These are phyloP conservation scores for Clonostachys chloroleuca DNA, from an alignment of 2,329 filamentous ascomycete species.

Conservation along the genomic window DNA sequence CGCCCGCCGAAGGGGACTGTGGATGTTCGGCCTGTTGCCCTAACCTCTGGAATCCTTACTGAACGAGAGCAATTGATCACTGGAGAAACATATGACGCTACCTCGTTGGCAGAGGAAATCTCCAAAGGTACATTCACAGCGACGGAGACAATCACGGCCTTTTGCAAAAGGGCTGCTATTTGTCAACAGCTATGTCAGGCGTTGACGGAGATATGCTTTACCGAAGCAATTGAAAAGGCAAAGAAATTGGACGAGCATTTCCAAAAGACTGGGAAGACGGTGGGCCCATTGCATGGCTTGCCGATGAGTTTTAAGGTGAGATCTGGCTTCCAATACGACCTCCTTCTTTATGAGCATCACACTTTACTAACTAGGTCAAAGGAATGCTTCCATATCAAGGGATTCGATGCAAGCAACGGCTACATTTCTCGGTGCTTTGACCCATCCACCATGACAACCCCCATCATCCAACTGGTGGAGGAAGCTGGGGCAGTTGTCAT, in stretches of 20 bases:
- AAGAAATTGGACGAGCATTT: conserved; percentile 42
- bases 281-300: conserved; percentile 62
- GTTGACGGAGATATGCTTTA: conserved; percentile 49
- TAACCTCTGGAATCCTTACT: too few species aligned
- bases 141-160: too few species aligned
- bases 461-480: conserved; percentile 33
- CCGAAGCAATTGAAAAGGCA: conserved; percentile 43
- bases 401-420: conserved; percentile 58
- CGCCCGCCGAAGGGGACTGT: too few species aligned
- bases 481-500: conserved; percentile 48
- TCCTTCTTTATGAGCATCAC: too few species aligned
- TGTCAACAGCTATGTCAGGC: too few species aligned
- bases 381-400: conserved; percentile 62
- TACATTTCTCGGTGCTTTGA: conserved; percentile 58
- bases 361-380: conserved; percentile 29
- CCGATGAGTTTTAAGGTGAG: conserved; percentile 49
- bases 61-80: too few species aligned
- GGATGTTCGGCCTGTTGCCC: too few species aligned
- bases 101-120: too few species aligned
- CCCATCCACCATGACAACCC: conserved; percentile 39
- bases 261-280: conserved; percentile 33
- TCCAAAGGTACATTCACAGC: too few species aligned
- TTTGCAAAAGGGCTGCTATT: too few species aligned
- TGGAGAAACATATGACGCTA: too few species aligned
- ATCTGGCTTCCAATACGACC: neutral